These are phyloP conservation scores for Amanita thiersii DNA, from an alignment of 768 basidiomycete species.

Conservation along the genomic window DNA sequence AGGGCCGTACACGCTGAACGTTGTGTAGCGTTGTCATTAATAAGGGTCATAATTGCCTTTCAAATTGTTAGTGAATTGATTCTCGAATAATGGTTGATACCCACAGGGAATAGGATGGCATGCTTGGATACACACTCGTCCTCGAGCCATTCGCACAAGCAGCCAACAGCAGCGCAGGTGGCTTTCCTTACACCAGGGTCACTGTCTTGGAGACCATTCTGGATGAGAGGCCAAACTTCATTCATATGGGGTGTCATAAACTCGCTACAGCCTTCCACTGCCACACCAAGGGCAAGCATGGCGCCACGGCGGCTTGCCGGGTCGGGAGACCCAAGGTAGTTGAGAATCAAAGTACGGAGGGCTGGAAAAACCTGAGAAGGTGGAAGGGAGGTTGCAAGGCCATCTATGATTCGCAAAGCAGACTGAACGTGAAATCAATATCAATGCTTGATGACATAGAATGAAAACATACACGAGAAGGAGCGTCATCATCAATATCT, in stretches of 20 bases:
- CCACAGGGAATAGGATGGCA: slow-evolving; percentile 73
- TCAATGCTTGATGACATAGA: background rate
- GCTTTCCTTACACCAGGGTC: slow-evolving; percentile 90
- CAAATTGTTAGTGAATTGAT: slow-evolving; percentile 4
- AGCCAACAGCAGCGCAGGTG: slow-evolving; percentile 92
- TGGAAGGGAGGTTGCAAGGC: slow-evolving; percentile 85
- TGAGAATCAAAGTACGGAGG: slow-evolving; percentile 71
- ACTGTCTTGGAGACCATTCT: slow-evolving; percentile 75
- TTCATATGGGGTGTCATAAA: slow-evolving; percentile 91
- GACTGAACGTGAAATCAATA: slow-evolving; percentile 37
- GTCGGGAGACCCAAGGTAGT: slow-evolving; percentile 79
- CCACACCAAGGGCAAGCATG: slow-evolving; percentile 91
- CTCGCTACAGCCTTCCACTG: slow-evolving; percentile 96
- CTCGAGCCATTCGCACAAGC: slow-evolving; percentile 95
- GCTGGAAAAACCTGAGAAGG: slow-evolving; percentile 95
- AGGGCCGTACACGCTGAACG: slow-evolving; percentile 93
- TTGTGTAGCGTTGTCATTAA: slow-evolving; percentile 82
- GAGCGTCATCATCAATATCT: slow-evolving; percentile 89
- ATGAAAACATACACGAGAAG: slow-evolving; percentile 62
- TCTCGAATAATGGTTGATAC: slow-evolving; percentile 18
- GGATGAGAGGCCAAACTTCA: slow-evolving; percentile 91
- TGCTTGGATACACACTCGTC: slow-evolving; percentile 88
- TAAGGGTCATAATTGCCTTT: slow-evolving; percentile 85
- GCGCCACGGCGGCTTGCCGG: slow-evolving; percentile 81
- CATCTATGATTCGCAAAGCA: slow-evolving; percentile 91